These are phyloP conservation scores for Phytopythium ostracodes DNA, from an alignment of 352 stramenopile species.

Conservation along the genomic window DNA sequence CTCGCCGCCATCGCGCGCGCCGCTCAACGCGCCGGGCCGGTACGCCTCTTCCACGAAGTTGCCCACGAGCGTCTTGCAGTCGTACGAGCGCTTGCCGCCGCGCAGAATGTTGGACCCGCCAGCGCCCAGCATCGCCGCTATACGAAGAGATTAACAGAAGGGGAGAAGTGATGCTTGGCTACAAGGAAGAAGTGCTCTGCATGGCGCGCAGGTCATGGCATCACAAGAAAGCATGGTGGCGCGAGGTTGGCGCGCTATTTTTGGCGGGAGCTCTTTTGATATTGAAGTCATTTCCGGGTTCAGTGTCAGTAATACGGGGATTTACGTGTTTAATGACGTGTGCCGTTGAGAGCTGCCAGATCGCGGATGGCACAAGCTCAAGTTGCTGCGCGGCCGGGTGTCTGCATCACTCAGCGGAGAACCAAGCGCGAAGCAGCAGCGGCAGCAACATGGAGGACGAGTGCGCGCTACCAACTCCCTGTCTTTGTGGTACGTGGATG, in stretches of 20 bases:
- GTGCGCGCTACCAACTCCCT: not conserved
- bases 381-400: not conserved
- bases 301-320: not conserved
- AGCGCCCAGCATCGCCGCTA: slow-evolving; percentile 31
- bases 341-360: not conserved
- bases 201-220: not conserved
- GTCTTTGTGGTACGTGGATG: not conserved
- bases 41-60: slow-evolving; percentile 84
- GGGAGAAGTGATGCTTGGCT: not conserved
- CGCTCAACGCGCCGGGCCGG: slow-evolving; percentile 41
- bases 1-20: slow-evolving; percentile 32
- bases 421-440: not conserved
- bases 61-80: slow-evolving; percentile 75
- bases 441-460: not conserved
- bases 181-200: not conserved
- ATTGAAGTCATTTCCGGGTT: slow-evolving; percentile 1
- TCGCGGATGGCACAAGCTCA: not conserved
- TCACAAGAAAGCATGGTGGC: not conserved
- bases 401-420: not conserved
- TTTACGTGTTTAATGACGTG: not conserved
- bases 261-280: not conserved
- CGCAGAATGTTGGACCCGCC: slow-evolving; percentile 80
- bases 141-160: not conserved
- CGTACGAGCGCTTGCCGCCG: slow-evolving; percentile 68
- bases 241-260: not conserved